Evolutionary conservation across 1,139 yeast genomes (phyloP), one percentile per base, ranked within the genome.

Genomic region (Fermentozyma sake): DNA sequence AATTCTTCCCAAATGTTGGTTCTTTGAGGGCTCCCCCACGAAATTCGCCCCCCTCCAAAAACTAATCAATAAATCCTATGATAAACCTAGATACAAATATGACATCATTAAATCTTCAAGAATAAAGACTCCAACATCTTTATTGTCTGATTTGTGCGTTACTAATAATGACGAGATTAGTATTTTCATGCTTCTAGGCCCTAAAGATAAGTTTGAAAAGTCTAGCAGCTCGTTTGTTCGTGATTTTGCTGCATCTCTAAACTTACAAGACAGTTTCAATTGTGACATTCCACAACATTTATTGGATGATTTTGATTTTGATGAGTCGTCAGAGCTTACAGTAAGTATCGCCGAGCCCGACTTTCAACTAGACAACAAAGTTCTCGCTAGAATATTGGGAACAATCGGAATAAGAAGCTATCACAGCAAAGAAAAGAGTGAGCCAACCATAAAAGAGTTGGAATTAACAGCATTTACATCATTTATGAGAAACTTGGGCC

Each of bases 381-480:
- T 46, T 1, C 23, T 51, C 20, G 31, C 39, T 19, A 37, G 69
- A 24, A 48, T 49, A 2, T 26, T 74, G 3, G 78, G 76, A 0
- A 65, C 77, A 0, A 43, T 61, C 2, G 79, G 73, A 0, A 42
- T 62, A 3, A 77, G 72, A 0, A 44, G 61, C n/a, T 65, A 64
- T 33, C 51, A 61, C 1, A 35, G 34, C 12, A 37, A 39, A 4
- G 39, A 31, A 1, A 12, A 11, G 27, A 4, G 19, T 5, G 14
- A 23, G 14, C 24, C 24, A 16, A 18, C 22, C 2, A 28, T 35
- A 2, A 42, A 32, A 18, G 43, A 46, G 9, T 28, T 58, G 33
- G 78, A 72, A 35, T 32, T 76, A 3, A 74, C 82, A 0, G 71
- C 69, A 2, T 68, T 72, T 32, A 66, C 77, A 0, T 74, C 83